phyloP scores from a whole-genome alignment of 2,329 filamentous ascomycete species.

The Colletotrichum cordylinicola region DNA sequence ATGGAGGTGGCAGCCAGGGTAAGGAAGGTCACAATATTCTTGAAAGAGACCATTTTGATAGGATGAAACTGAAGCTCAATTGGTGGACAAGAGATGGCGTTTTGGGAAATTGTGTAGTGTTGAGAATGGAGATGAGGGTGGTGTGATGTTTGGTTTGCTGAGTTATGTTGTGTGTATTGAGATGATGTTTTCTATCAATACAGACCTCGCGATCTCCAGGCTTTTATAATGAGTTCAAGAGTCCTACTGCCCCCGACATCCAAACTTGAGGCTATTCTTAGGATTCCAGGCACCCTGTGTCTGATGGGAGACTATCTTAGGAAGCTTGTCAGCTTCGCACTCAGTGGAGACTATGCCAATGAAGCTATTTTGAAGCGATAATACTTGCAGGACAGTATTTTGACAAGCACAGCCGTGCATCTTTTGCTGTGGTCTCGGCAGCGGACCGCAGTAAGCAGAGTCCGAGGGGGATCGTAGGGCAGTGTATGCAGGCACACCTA shows the following conservation, averaged over 20 bases:
- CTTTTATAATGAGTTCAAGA: not conserved
- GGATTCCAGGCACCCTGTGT: not conserved
- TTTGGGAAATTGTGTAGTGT: not conserved
- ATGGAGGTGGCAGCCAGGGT: not conserved
- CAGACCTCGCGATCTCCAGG: not conserved
- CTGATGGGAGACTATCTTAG: too few species aligned
- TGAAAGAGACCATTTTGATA: not conserved
- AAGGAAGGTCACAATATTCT: not conserved
- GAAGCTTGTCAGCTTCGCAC: not conserved
- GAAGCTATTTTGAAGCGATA: not conserved
- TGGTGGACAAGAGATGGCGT: not conserved
- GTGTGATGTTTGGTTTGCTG: not conserved
- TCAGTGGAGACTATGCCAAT: not conserved
- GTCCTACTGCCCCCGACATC: not conserved
- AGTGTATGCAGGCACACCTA: not conserved
- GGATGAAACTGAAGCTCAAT: not conserved
- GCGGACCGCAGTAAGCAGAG: not conserved
- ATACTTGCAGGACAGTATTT: not conserved
- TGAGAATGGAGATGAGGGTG: not conserved
- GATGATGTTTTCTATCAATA: not conserved
- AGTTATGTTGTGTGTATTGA: not conserved
- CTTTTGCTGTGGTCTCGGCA: not conserved
- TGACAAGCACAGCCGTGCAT: not conserved
- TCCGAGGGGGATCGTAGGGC: not conserved
- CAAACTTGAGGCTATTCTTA: not conserved